Evolutionary conservation across 345 rosid species (phyloP).

Genomic region (rapeseed (Brassica napus)): Da-Ae NC_063442.1:27382501-27383000

Average conservation of each 20-base stretch:
- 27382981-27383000: neutral
- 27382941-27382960: neutral
- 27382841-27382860: constrained; percentile 20
- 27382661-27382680: constrained; percentile 14
- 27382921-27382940: constrained; percentile 7
- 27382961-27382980: neutral
- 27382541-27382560: constrained; percentile 1
- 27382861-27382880: constrained; percentile 10
- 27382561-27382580: neutral
- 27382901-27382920: neutral
- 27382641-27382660: constrained; percentile 33
- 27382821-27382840: constrained; percentile 17
- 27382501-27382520: constrained; percentile 1
- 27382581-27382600: neutral
- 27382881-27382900: neutral
- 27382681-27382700: constrained; percentile 33
- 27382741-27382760: neutral
- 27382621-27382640: constrained; percentile 35
- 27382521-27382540: neutral
- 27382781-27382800: constrained; percentile 32
- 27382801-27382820: neutral
- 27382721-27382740: neutral
- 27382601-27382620: constrained; percentile 24
- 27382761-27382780: neutral
- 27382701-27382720: constrained; percentile 31